phyloP scores from a whole-genome alignment of 345 rosid species.

The Gossypium rotundifolium region DNA sequence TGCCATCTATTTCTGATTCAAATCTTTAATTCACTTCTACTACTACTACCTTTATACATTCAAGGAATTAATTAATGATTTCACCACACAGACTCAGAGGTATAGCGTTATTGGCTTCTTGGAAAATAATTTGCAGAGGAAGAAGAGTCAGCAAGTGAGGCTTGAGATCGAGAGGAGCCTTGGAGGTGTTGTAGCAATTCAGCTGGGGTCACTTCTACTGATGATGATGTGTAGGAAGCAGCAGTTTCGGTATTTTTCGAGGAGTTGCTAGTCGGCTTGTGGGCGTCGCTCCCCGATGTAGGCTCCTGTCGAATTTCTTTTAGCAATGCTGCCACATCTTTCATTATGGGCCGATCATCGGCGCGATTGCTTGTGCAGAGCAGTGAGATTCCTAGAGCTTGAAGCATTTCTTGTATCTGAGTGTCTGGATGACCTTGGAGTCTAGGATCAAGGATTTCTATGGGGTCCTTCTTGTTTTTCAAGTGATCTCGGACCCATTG shows the following conservation, averaged over 20 bases:
- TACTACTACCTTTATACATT: not conserved
- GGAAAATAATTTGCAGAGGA: constrained; percentile 26
- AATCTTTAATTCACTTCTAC: not conserved
- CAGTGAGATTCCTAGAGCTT: constrained; percentile 71
- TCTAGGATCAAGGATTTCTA: constrained; percentile 56
- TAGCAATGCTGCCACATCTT: constrained; percentile 73
- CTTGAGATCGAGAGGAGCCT: constrained; percentile 27
- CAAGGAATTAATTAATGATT: not conserved
- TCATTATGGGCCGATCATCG: constrained; percentile 87
- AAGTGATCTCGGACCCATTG: constrained; percentile 79
- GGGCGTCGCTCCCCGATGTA: constrained; percentile 20
- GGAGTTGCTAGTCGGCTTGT: constrained; percentile 30
- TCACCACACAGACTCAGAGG: not conserved
- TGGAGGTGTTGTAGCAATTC: constrained; percentile 31
- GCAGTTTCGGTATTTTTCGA: constrained; percentile 18
- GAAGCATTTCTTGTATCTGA: constrained; percentile 80
- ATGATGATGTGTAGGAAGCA: constrained; percentile 22
- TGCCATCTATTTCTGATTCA: not conserved
- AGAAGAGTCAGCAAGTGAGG: constrained; percentile 45
- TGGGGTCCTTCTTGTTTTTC: constrained; percentile 60
- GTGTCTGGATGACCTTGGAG: constrained; percentile 60
- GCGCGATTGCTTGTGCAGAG: constrained; percentile 67
- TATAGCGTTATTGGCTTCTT: constrained; percentile 13
- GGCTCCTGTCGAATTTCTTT: constrained; percentile 58
- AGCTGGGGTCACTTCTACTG: constrained; percentile 37